These are phyloP conservation scores for Ganoderma lucidum DNA, from an alignment of 1,284 basidiomycete genomes.

Conservation along the genomic window DNA sequence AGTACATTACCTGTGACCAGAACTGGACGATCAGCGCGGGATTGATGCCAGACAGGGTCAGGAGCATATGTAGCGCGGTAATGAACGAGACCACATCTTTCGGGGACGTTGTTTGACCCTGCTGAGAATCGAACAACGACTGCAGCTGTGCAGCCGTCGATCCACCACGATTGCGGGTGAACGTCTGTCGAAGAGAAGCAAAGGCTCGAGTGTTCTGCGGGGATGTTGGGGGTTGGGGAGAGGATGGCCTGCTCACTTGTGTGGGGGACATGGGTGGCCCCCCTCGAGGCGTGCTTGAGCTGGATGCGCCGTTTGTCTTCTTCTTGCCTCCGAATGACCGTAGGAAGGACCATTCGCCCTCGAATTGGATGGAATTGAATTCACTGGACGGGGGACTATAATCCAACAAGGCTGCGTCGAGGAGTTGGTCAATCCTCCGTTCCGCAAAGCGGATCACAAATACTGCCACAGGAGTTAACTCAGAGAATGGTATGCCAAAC, in stretches of 20 bases:
- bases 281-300: conserved; percentile 46
- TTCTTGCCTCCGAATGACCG: conserved; percentile 79
- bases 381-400: conserved; percentile 82
- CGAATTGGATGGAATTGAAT: conserved; percentile 88
- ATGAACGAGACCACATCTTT: conserved; percentile 82
- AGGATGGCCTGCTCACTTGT: conserved; percentile 53
- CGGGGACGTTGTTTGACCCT: conserved; percentile 56
- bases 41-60: conserved; percentile 91
- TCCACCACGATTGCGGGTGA: conserved; percentile 57
- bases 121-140: conserved; percentile 57
- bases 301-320: conserved; percentile 52
- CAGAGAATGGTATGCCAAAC: neutral
- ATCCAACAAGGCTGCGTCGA: conserved; percentile 88
- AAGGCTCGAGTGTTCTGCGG: conserved; percentile 55
- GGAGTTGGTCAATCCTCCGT: conserved; percentile 84
- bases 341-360: conserved; percentile 95
- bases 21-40: conserved; percentile 90
- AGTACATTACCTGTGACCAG: conserved; percentile 96
- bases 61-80: conserved; percentile 86
- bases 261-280: conserved; percentile 54
- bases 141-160: conserved; percentile 56
- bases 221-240: conserved; percentile 52
- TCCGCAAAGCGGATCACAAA: conserved; percentile 96
- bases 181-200: conserved; percentile 69
- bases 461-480: conserved; percentile 55